phyloP scores from a whole-genome alignment of 1,139 yeast species.

The Sugiyamaella japonica region DNA sequence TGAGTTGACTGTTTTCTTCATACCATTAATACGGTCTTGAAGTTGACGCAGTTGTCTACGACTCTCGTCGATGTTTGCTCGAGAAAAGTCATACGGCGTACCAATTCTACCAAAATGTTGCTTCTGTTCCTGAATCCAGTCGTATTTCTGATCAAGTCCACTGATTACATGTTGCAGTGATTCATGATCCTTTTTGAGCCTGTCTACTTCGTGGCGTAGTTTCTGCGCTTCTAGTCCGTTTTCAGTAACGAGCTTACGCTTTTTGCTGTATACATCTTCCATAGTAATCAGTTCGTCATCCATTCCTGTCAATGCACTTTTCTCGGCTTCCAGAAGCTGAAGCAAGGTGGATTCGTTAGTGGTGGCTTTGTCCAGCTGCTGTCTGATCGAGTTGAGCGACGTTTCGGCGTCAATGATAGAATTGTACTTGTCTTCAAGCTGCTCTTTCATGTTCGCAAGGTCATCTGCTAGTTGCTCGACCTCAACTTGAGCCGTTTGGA shows the following conservation, averaged over 20 bases:
- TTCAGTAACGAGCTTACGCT: slow-evolving; percentile 53
- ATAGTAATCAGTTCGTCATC: slow-evolving; percentile 78
- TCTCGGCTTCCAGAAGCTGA: slow-evolving; percentile 57
- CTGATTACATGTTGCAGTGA: slow-evolving; percentile 50
- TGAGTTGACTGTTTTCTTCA: slow-evolving; percentile 82
- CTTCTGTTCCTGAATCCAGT: slow-evolving; percentile 71
- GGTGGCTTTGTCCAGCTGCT: slow-evolving; percentile 39
- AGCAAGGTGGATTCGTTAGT: slow-evolving; percentile 44
- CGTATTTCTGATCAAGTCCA: slow-evolving; percentile 55
- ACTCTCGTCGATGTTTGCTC: slow-evolving; percentile 62
- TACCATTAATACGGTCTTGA: slow-evolving; percentile 61
- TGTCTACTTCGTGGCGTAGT: slow-evolving; percentile 64
- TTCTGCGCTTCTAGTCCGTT: slow-evolving; percentile 59
- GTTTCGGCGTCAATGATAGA: slow-evolving; percentile 45
- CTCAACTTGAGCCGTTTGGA: slow-evolving; percentile 68
- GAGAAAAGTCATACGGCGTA: slow-evolving; percentile 44
- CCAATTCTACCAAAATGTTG: slow-evolving; percentile 46
- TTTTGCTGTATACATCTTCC: slow-evolving; percentile 52
- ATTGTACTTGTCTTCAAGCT: slow-evolving; percentile 41
- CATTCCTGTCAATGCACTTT: slow-evolving; percentile 59
- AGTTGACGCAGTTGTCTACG: slow-evolving; percentile 58
- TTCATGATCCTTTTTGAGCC: slow-evolving; percentile 46
- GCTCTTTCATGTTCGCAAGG: slow-evolving; percentile 47
- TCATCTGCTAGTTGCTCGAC: slow-evolving; percentile 69
- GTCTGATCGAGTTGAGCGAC: slow-evolving; percentile 40